A percentile compares a stretch with the other conserved stretches of the same genome.
Evolutionary conservation across 139 green algal species (phyloP).

Genomic region (Coelastrella sp.): DNA sequence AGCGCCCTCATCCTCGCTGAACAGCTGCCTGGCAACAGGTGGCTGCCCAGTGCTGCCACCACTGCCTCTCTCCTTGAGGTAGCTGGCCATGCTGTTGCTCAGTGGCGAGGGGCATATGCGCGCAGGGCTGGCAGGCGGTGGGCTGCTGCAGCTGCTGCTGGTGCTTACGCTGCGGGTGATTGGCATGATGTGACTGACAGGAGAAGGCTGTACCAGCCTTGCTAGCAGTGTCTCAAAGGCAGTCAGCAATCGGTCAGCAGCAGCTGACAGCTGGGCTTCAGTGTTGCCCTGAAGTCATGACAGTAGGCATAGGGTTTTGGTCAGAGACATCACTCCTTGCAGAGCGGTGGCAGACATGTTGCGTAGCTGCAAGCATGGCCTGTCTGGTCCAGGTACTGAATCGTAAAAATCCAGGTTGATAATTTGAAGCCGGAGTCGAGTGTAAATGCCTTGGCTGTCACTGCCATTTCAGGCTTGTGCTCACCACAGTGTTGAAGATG

Average conservation of each 20-base stretch:
- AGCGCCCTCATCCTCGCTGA: background rate
- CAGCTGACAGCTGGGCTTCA: slow-evolving; percentile 67
- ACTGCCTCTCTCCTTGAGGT: background rate
- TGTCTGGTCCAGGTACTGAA: no score
- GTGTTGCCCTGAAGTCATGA: slow-evolving; percentile 51
- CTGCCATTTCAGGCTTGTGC: background rate
- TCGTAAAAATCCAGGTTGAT: no score
- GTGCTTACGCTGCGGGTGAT: background rate
- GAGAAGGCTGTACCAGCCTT: slow-evolving; percentile 50
- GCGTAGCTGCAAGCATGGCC: no score
- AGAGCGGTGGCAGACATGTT: background rate
- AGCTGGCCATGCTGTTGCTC: slow-evolving; percentile 23
- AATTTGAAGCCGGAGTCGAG: no score
- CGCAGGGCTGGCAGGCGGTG: background rate
- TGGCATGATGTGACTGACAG: background rate
- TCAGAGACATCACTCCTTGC: background rate
- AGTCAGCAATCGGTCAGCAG: slow-evolving; percentile 67
- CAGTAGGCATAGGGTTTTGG: background rate
- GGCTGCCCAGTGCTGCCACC: background rate
- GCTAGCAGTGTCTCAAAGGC: slow-evolving; percentile 79
- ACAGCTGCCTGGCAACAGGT: slow-evolving; percentile 18
- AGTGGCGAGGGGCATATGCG: slow-evolving; percentile 30
- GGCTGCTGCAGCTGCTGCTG: slow-evolving; percentile 13
- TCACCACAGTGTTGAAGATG: slow-evolving; percentile 64
- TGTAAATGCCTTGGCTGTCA: no score